A percentile compares a stretch with the other conserved stretches of the same genome.
Evolutionary conservation across 257 asterid species (phyloP).

Genomic region (Solanum chilense): DNA sequence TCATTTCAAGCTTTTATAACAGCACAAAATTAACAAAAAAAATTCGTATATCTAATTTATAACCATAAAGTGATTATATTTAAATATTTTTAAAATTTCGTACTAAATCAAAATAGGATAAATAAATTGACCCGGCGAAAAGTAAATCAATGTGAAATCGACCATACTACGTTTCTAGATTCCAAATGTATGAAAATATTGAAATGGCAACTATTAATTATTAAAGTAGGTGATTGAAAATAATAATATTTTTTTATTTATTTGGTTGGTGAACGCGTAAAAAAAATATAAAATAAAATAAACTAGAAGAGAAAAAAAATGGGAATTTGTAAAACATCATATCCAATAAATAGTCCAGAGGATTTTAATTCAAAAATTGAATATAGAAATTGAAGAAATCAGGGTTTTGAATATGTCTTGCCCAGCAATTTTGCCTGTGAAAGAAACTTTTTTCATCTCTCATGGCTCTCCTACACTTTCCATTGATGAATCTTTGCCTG

Average conservation of each 20-base stretch:
- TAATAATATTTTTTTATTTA: background rate
- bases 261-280: background rate
- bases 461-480: slow-evolving; percentile 74
- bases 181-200: background rate
- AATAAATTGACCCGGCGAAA: too few species aligned
- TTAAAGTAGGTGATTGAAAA: background rate
- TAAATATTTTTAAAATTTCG: background rate
- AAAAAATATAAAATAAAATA: too few species aligned
- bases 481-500: slow-evolving; percentile 60
- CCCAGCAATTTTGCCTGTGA: background rate
- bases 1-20: too few species aligned
- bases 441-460: slow-evolving; percentile 59
- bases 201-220: background rate
- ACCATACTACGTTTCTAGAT: background rate
- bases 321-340: background rate
- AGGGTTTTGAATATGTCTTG: background rate
- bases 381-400: background rate
- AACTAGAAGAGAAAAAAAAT: background rate
- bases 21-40: too few species aligned
- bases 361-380: background rate
- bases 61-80: background rate
- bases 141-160: background rate
- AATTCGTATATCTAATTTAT: accelerated
- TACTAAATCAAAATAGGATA: too few species aligned
- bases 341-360: background rate